Base-by-base conservation (phyloP, 805 yeast species). In the Lipomyces yamanashiensis region DNA sequence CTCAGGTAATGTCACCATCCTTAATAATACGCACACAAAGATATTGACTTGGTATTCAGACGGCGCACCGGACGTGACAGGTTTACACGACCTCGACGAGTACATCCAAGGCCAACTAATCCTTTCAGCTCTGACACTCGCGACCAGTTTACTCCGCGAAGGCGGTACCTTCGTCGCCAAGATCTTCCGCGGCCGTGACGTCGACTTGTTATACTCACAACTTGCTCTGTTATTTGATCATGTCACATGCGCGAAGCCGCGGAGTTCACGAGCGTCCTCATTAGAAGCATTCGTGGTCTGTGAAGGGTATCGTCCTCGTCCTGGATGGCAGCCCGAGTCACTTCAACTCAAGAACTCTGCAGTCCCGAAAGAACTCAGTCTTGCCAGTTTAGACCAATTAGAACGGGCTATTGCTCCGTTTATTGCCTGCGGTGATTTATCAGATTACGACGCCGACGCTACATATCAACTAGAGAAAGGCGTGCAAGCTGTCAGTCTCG, bases 1-100 rank as follows among this genome's bases (percentile, higher is more conserved):
- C 72, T 88, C 96, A 17, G 70, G 70, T 71, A 28, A 21, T 62
- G 3, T 33, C 33, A 34, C 5, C 4, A 7, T 15, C 36, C 8
- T 19, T 4, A 6, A 9, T n/a, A 13, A 43, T 4, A 17, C 3
- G 17, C 15, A 2, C 19, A n/a, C n/a, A n/a, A n/a, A 43, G 10
- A 13, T 43, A 21, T 21, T 43, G 19, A 43, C 17, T 43, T 13
- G 15, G 15, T n/a, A 8, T 23, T 15, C 50, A 49, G 98, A 95
- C 75, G 99, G 99, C 62, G 99, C 99, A 0, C 99, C 99, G 1
- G 99, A 95, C 77, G 99, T 95, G 23, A 95, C 99, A 0, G 99
- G 99, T 0, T 77, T 95, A 57, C 99, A 95, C 74, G 99, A 95
- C 76, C 79, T 95, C 63, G 99, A 95, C 75, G 99, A 95, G 76